Evolutionary conservation across 768 basidiomycete species (phyloP).

Genomic region (Boletales sp.): DNA sequence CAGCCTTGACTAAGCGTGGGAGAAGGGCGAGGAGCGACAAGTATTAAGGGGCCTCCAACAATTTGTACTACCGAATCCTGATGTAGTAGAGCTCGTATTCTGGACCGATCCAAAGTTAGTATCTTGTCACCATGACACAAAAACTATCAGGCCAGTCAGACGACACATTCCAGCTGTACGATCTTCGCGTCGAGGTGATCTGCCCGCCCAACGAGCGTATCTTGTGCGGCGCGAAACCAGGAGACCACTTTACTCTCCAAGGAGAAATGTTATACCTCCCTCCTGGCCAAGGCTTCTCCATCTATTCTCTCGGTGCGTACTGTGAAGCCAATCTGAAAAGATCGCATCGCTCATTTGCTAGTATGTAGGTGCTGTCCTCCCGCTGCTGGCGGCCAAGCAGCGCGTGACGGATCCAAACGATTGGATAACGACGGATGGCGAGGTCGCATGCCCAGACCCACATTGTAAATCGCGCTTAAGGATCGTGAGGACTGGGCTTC

Average conservation of each 20-base stretch:
- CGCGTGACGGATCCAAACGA: conserved; percentile 51
- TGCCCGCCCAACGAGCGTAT: conserved; percentile 56
- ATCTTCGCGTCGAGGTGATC: conserved; percentile 59
- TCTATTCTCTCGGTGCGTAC: conserved; percentile 56
- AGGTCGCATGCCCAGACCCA: conserved; percentile 67
- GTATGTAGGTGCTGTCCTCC: conserved; percentile 53
- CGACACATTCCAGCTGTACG: conserved; percentile 58
- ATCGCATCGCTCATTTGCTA: neutral
- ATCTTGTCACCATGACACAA: conserved; percentile 1
- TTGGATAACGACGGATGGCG: conserved; percentile 67
- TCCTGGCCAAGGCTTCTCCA: conserved; percentile 60
- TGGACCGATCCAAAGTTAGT: too few species aligned
- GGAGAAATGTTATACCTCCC: conserved; percentile 65
- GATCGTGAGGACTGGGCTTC: conserved; percentile 46
- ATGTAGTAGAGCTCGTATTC: too few species aligned
- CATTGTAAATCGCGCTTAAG: conserved; percentile 54
- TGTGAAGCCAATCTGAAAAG: neutral
- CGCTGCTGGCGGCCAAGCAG: conserved; percentile 67
- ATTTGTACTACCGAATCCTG: too few species aligned
- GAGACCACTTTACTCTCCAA: conserved; percentile 59
- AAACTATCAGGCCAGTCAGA: conserved; percentile 3
- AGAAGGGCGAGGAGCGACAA: too few species aligned
- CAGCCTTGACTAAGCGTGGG: too few species aligned
- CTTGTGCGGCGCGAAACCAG: conserved; percentile 60
- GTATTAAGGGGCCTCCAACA: too few species aligned